Evolutionary conservation across 2,329 filamentous ascomycete species (phyloP).

Genomic region (Cladophialophora chaetospira): DNA sequence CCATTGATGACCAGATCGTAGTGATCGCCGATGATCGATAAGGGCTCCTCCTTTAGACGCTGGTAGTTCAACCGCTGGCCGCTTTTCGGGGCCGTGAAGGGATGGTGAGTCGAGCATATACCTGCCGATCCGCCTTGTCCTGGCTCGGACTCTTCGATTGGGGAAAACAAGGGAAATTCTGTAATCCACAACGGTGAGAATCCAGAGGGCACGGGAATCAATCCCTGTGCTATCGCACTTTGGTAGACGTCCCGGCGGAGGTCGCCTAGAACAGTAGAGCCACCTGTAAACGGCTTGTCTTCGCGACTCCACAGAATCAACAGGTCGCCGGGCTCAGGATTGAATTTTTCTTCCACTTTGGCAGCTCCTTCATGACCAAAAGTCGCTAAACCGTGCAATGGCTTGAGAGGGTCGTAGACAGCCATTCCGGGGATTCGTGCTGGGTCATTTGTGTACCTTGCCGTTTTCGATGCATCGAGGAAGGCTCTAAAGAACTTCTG

Average conservation of each 20-base stretch:
- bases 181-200: conserved; percentile 82
- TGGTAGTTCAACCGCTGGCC: conserved; percentile 68
- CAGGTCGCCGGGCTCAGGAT: conserved; percentile 71
- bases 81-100: conserved; percentile 85
- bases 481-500: conserved; percentile 67
- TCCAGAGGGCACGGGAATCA: conserved; percentile 54
- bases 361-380: conserved; percentile 73
- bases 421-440: conserved; percentile 81
- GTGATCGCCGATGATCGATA: conserved; percentile 76
- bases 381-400: conserved; percentile 73
- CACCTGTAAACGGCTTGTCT: conserved; percentile 66
- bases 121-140: conserved; percentile 81
- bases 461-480: conserved; percentile 65
- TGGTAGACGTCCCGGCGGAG: conserved; percentile 71
- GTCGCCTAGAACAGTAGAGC: conserved; percentile 68
- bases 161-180: conserved; percentile 91
- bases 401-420: conserved; percentile 71
- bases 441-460: conserved; percentile 65
- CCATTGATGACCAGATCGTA: conserved; percentile 97
- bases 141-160: conserved; percentile 63
- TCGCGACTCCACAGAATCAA: conserved; percentile 78
- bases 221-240: conserved; percentile 63
- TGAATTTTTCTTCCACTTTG: conserved; percentile 55
- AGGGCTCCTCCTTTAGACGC: conserved; percentile 67
- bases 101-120: conserved; percentile 87